Conservation (phyloP, 331 rosid genomes). For the Cydonia oblonga region DNA sequence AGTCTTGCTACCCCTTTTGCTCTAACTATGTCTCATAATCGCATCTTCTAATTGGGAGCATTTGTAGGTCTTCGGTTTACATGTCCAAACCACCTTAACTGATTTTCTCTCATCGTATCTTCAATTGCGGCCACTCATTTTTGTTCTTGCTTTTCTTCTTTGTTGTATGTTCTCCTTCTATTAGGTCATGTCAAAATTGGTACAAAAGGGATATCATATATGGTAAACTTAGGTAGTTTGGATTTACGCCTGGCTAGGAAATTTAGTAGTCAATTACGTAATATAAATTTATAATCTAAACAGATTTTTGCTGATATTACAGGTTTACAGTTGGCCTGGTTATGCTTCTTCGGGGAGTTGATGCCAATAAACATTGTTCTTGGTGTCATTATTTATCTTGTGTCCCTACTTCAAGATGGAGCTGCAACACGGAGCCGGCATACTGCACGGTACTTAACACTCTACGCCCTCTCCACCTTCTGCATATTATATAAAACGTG, state of each 20-base stretch:
- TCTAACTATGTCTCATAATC: too few species aligned
- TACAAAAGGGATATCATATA: not conserved
- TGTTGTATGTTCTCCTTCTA: not conserved
- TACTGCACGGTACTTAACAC: slow-evolving; percentile 50
- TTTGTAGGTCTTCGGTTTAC: too few species aligned
- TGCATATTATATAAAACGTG: not conserved
- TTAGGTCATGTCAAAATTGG: not conserved
- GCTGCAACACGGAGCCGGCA: slow-evolving; percentile 65
- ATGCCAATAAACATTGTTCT: slow-evolving; percentile 85
- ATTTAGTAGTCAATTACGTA: not conserved
- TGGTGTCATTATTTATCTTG: slow-evolving; percentile 98
- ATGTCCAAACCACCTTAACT: too few species aligned
- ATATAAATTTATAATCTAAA: not conserved
- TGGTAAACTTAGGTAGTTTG: not conserved
- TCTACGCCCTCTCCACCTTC: not conserved
- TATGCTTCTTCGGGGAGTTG: slow-evolving; percentile 65
- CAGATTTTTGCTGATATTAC: slow-evolving; percentile 7
- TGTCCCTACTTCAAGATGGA: slow-evolving; percentile 95
- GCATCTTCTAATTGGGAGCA: too few species aligned
- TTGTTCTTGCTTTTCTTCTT: not conserved
- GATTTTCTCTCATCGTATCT: too few species aligned
- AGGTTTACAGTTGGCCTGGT: slow-evolving; percentile 73
- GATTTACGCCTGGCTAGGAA: not conserved
- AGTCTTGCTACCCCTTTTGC: too few species aligned
- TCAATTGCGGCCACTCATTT: not conserved